These are phyloP conservation scores for Daldinia grandis DNA, from an alignment of 495 filamentous ascomycete species.

Conservation along the genomic window DNA sequence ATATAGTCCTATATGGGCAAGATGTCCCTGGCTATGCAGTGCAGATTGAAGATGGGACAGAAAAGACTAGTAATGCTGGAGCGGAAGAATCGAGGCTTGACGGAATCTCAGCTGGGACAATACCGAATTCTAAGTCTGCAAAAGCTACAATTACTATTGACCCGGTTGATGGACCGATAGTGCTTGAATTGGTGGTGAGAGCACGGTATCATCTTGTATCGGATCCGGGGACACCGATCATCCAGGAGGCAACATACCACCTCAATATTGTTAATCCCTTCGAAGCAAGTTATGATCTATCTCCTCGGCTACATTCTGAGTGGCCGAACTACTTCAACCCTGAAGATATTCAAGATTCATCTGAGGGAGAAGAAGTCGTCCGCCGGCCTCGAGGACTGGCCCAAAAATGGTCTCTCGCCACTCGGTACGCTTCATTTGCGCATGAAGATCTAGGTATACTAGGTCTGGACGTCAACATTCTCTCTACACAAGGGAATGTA, in stretches of 20 bases:
- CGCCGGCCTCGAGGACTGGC: conserved; percentile 65
- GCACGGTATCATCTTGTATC: conserved; percentile 79
- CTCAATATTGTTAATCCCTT: conserved; percentile 82
- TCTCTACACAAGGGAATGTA: conserved; percentile 62
- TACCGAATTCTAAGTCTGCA: conserved; percentile 60
- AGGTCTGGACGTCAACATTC: conserved; percentile 65
- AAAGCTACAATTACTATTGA: conserved; percentile 56
- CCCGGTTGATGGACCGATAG: conserved; percentile 60
- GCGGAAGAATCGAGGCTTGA: conserved; percentile 49
- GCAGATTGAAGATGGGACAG: conserved; percentile 49
- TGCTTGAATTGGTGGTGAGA: conserved; percentile 75
- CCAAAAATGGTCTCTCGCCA: conserved; percentile 81
- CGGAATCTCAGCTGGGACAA: conserved; percentile 49
- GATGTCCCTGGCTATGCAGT: conserved; percentile 59
- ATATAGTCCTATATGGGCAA: conserved; percentile 72
- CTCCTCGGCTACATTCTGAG: conserved; percentile 75
- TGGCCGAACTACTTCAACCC: conserved; percentile 87
- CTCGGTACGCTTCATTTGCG: conserved; percentile 77
- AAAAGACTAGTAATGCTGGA: conserved; percentile 35
- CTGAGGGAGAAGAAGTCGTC: conserved; percentile 26
- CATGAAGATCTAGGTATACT: conserved; percentile 73
- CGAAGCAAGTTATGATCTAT: conserved; percentile 85
- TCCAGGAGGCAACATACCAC: conserved; percentile 70
- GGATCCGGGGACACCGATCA: conserved; percentile 84
- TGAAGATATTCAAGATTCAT: conserved; percentile 49